A percentile compares a stretch with the other conserved stretches of the same genome.
These are phyloP conservation scores for Pleurotus cornucopiae DNA, from an alignment of 768 basidiomycete genomes.

Conservation along the genomic window DNA sequence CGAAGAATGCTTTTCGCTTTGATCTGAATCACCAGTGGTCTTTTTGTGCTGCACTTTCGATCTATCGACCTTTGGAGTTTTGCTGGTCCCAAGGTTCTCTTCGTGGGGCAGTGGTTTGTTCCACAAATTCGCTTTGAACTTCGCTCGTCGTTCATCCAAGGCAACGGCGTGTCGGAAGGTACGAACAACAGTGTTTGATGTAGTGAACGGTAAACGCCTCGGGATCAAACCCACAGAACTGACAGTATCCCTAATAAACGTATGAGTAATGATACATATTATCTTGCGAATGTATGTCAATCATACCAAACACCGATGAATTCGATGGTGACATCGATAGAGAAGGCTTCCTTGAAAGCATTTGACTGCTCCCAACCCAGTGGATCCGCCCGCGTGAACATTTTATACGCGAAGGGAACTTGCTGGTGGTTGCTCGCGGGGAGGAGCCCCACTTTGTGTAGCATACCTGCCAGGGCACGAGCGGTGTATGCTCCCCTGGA, in stretches of 20 bases:
- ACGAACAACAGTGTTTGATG: slow-evolving; percentile 38
- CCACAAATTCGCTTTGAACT: slow-evolving; percentile 44
- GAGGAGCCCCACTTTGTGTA: slow-evolving; percentile 47
- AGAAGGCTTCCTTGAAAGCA: slow-evolving; percentile 55
- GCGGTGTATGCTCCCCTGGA: slow-evolving; percentile 66
- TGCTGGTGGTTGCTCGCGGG: slow-evolving; percentile 48
- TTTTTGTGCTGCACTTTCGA: slow-evolving; percentile 1
- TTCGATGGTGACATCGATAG: slow-evolving; percentile 47
- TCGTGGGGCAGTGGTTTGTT: slow-evolving; percentile 26
- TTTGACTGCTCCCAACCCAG: slow-evolving; percentile 43
- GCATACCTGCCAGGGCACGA: slow-evolving; percentile 48
- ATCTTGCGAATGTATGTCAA: no score
- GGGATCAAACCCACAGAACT: slow-evolving; percentile 45
- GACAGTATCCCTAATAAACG: slow-evolving; percentile 46
- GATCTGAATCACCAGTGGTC: not conserved
- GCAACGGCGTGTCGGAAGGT: slow-evolving; percentile 52
- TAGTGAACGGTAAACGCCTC: slow-evolving; percentile 41
- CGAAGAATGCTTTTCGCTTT: slow-evolving; percentile 7
- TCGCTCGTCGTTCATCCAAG: slow-evolving; percentile 50
- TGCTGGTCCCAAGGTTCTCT: slow-evolving; percentile 19
- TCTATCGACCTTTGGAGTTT: not conserved
- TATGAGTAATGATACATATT: not conserved
- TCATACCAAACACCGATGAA: slow-evolving; percentile 56
- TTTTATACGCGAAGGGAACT: slow-evolving; percentile 60
- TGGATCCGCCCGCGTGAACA: slow-evolving; percentile 51